These are phyloP conservation scores for Astrocystis sublimbata DNA, from an alignment of 495 filamentous ascomycete species.

Conservation along the genomic window DNA sequence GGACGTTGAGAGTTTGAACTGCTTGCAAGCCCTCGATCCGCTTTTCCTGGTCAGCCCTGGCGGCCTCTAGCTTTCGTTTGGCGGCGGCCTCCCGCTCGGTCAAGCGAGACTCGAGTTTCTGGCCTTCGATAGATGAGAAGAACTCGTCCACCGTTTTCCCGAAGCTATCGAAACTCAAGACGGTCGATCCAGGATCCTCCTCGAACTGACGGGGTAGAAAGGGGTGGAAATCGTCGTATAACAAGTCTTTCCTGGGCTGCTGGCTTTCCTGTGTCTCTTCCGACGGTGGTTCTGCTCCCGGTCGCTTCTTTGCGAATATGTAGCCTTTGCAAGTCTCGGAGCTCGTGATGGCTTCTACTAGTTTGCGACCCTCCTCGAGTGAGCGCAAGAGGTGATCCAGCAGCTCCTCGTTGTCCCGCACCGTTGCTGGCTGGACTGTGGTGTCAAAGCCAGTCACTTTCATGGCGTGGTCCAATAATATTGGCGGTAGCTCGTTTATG, in stretches of 20 bases:
- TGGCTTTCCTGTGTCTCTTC: constrained; percentile 36
- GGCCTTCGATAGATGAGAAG: constrained; percentile 93
- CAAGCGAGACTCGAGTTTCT: constrained; percentile 82
- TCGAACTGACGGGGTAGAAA: constrained; percentile 86
- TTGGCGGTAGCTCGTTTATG: constrained; percentile 82
- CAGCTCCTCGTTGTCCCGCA: constrained; percentile 64
- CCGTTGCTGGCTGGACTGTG: constrained; percentile 61
- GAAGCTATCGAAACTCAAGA: constrained; percentile 78
- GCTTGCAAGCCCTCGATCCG: constrained; percentile 79
- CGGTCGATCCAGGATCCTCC: constrained; percentile 58
- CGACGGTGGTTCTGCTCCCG: constrained; percentile 27
- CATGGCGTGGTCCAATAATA: constrained; percentile 85
- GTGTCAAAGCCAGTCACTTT: constrained; percentile 66
- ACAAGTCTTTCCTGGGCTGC: constrained; percentile 49
- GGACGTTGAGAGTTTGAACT: constrained; percentile 77
- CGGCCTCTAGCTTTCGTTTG: constrained; percentile 77
- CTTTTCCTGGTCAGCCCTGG: constrained; percentile 77
- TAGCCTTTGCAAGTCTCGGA: constrained; percentile 69
- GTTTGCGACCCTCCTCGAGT: constrained; percentile 65
- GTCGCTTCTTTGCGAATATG: constrained; percentile 75
- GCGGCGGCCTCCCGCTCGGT: constrained; percentile 79
- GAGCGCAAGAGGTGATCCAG: constrained; percentile 63
- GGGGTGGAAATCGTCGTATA: constrained; percentile 96
- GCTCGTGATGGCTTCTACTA: constrained; percentile 62
- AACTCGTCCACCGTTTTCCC: constrained; percentile 95